Percentiles rank a stretch among this genome's conserved stretches.
Evolutionary conservation across 2,329 filamentous ascomycete species (phyloP).

Genomic region (Cordyceps pruinosa): DNA sequence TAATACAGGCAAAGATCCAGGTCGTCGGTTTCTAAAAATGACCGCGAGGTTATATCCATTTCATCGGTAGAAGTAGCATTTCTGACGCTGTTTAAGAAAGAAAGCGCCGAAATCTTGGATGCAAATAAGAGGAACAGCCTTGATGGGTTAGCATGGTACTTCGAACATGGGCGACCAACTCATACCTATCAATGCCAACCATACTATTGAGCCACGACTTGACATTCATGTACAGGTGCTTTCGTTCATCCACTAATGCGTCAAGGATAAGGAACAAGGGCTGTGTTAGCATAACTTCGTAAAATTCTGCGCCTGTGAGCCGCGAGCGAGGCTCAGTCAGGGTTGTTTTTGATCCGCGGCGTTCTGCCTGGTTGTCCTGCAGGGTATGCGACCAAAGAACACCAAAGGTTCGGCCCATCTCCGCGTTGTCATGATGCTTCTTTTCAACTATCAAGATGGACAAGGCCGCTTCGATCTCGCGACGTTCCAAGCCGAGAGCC

Average conservation of each 20-base stretch:
- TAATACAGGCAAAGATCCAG: conserved; percentile 74
- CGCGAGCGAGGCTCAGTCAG: conserved; percentile 23
- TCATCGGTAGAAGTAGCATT: conserved; percentile 16
- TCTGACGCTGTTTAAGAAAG: conserved; percentile 36
- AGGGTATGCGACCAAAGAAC: conserved; percentile 78
- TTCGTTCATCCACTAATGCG: conserved; percentile 62
- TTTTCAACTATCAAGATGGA: conserved; percentile 58
- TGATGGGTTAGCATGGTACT: background rate
- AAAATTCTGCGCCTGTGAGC: conserved; percentile 52
- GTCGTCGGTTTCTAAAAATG: conserved; percentile 54
- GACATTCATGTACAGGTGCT: conserved; percentile 68
- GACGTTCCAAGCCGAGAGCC: conserved; percentile 57
- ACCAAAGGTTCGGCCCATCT: conserved; percentile 62
- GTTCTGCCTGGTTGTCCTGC: conserved; percentile 50
- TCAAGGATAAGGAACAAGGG: conserved; percentile 80
- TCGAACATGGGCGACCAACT: conserved; percentile 4
- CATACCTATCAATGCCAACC: conserved; percentile 56
- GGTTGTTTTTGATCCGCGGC: conserved; percentile 38
- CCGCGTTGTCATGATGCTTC: conserved; percentile 39
- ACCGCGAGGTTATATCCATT: conserved; percentile 13
- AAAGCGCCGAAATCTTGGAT: conserved; percentile 48
- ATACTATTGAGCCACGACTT: conserved; percentile 72
- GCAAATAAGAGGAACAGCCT: conserved; percentile 58
- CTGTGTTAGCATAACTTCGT: conserved; percentile 68
- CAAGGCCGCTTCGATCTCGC: conserved; percentile 75